These are phyloP conservation scores for Coemansia sp. DNA, from an alignment of 192 early-diverging fungal species.

Conservation along the genomic window DNA sequence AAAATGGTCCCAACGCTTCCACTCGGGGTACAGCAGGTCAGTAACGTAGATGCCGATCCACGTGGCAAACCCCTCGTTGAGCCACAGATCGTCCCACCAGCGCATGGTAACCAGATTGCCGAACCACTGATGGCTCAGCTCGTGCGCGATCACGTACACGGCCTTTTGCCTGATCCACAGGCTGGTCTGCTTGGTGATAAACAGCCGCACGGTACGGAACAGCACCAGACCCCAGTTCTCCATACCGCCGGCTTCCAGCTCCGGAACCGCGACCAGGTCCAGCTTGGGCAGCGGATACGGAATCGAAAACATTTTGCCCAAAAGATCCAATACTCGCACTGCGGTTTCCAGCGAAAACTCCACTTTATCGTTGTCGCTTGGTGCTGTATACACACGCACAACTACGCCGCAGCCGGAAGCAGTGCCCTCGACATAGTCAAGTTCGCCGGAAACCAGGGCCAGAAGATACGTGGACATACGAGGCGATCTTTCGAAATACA, in stretches of 20 bases:
- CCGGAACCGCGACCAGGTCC: slow-evolving; percentile 75
- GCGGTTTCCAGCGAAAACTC: slow-evolving; percentile 72
- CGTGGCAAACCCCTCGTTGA: slow-evolving; percentile 89
- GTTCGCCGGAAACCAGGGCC: slow-evolving; percentile 74
- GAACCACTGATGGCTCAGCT: slow-evolving; percentile 86
- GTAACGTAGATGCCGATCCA: slow-evolving; percentile 72
- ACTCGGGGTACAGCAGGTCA: slow-evolving; percentile 77
- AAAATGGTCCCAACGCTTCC: slow-evolving; percentile 78
- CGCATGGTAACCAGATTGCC: slow-evolving; percentile 85
- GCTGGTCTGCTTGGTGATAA: slow-evolving; percentile 59
- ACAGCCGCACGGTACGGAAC: slow-evolving; percentile 68
- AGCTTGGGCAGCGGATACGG: slow-evolving; percentile 77
- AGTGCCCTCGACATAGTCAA: slow-evolving; percentile 73
- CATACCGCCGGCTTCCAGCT: slow-evolving; percentile 82
- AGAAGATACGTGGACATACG: slow-evolving; percentile 83
- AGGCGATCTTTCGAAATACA: slow-evolving; percentile 73
- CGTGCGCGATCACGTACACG: slow-evolving; percentile 75
- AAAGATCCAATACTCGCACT: slow-evolving; percentile 66
- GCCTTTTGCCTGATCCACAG: slow-evolving; percentile 62
- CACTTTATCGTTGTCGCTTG: slow-evolving; percentile 64
- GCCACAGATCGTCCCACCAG: slow-evolving; percentile 74
- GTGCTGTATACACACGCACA: slow-evolving; percentile 70
- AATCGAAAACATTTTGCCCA: slow-evolving; percentile 68
- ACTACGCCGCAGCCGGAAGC: slow-evolving; percentile 26
- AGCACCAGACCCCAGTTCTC: slow-evolving; percentile 89